These are phyloP conservation scores for Neurospora sp. DNA, from an alignment of 2,329 filamentous ascomycete species.

Conservation along the genomic window DNA sequence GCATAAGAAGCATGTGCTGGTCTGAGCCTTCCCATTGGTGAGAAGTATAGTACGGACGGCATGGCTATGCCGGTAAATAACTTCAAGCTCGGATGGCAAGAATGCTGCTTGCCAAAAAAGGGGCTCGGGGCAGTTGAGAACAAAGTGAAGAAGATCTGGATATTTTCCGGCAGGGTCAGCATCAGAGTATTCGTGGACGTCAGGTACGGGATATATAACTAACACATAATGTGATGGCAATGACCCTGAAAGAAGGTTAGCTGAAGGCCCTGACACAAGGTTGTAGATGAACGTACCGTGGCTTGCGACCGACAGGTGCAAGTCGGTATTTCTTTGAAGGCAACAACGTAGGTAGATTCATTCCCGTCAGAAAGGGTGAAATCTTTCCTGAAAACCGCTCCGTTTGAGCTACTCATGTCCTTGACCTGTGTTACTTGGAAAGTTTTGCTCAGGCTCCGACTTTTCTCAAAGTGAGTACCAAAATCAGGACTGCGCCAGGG, in stretches of 20 bases:
- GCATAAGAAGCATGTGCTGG: too few relatives aligned
- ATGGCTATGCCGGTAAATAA: neutral
- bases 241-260: neutral
- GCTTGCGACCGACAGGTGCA: neutral
- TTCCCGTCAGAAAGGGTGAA: fast-evolving
- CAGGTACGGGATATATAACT: neutral
- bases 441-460: too few relatives aligned
- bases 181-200: fast-evolving
- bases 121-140: neutral
- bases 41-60: neutral
- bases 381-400: neutral
- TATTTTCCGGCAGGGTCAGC: neutral
- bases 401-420: neutral
- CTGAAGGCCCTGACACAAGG: neutral
- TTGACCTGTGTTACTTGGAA: neutral
- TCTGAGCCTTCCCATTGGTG: neutral
- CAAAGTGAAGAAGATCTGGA: neutral
- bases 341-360: fast-evolving
- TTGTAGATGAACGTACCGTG: neutral
- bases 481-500: neutral
- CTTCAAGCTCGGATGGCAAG: neutral
- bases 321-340: neutral
- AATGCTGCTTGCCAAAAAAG: neutral
- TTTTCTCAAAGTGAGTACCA: too few relatives aligned
- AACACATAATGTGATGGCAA: neutral